A percentile compares a stretch with the other conserved stretches of the same genome.
These are phyloP conservation scores for Rhodofomes roseus DNA, from an alignment of 1,284 basidiomycete species.

Conservation along the genomic window DNA sequence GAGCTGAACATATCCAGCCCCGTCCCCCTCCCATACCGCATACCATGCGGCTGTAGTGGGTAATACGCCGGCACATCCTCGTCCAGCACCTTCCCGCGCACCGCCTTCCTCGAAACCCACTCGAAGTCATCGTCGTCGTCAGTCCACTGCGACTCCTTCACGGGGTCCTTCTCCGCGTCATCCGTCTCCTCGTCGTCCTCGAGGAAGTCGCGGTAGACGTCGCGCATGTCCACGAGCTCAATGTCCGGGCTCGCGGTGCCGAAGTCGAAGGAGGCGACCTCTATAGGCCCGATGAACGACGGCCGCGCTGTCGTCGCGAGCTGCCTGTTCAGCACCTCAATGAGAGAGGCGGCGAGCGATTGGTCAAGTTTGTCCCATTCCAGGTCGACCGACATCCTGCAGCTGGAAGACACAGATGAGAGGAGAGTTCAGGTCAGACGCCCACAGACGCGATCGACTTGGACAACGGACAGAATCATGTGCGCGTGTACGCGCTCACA, in stretches of 20 bases:
- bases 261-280: conserved; percentile 84
- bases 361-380: conserved; percentile 75
- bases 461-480: background rate
- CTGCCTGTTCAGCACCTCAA: conserved; percentile 79
- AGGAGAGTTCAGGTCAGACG: background rate
- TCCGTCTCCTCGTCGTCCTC: conserved; percentile 76
- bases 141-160: conserved; percentile 50
- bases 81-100: conserved; percentile 38
- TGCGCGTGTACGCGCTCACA: background rate
- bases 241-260: conserved; percentile 82
- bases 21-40: conserved; percentile 58
- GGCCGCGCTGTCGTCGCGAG: conserved; percentile 72
- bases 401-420: background rate
- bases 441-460: background rate
- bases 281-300: conserved; percentile 90
- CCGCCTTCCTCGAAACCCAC: conserved; percentile 70
- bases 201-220: conserved; percentile 92
- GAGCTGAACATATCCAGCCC: conserved; percentile 53
- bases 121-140: conserved; percentile 58
- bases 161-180: conserved; percentile 30
- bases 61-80: conserved; percentile 63
- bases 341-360: conserved; percentile 67
- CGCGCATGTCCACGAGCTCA: conserved; percentile 87
- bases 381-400: conserved; percentile 74
- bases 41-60: conserved; percentile 58